These are phyloP conservation scores for Blastobotrys arbuscula DNA, from an alignment of 1,139 yeast genomes.

Conservation along the genomic window DNA sequence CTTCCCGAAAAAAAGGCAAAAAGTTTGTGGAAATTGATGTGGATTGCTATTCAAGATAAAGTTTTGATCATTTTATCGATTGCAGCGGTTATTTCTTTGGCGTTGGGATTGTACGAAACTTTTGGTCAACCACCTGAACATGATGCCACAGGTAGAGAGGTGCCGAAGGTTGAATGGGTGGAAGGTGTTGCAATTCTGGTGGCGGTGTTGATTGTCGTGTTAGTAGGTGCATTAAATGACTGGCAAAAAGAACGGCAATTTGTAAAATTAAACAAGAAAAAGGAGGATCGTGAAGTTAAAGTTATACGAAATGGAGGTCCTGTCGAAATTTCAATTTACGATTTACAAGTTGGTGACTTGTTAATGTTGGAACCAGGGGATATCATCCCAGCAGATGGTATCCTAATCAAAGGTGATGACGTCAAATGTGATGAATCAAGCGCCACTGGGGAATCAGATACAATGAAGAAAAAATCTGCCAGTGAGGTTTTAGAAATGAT, in stretches of 20 bases:
- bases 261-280: constrained; percentile 66
- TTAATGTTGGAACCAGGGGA: constrained; percentile 88
- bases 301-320: constrained; percentile 73
- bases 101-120: constrained; percentile 87
- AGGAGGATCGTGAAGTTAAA: constrained; percentile 76
- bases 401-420: constrained; percentile 62
- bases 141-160: constrained; percentile 67
- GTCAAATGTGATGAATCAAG: constrained; percentile 91
- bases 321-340: constrained; percentile 63
- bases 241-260: constrained; percentile 95
- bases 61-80: constrained; percentile 76
- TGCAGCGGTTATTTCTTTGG: constrained; percentile 85
- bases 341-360: constrained; percentile 81
- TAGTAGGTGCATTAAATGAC: constrained; percentile 92
- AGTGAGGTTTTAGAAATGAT: constrained; percentile 38
- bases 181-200: constrained; percentile 97
- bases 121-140: constrained; percentile 75
- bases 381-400: constrained; percentile 82
- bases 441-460: constrained; percentile 88
- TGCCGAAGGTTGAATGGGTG: constrained; percentile 92
- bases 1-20: constrained; percentile 68
- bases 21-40: constrained; percentile 61
- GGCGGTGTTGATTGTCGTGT: constrained; percentile 83
- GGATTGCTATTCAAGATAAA: constrained; percentile 86
- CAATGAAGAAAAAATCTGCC: constrained; percentile 63